Conservation (phyloP, 176 grass and related monocot species). For the Triticum aestivum region DNA sequence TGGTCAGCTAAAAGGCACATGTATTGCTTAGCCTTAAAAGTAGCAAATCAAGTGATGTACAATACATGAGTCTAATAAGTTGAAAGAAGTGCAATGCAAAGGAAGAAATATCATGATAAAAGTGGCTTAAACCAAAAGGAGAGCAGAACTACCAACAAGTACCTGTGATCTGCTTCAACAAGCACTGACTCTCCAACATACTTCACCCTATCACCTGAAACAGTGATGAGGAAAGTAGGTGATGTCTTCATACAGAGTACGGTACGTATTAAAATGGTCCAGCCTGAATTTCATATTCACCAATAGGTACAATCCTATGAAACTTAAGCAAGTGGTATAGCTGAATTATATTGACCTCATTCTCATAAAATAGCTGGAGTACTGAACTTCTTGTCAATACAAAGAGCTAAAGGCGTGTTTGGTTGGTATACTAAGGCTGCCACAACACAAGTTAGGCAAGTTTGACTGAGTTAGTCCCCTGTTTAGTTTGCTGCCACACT, state of each 20-base stretch:
- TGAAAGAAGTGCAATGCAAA: constrained; percentile 18
- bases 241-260: neutral
- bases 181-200: constrained; percentile 63
- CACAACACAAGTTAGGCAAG: too few relatives aligned
- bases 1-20: neutral
- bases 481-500: too few relatives aligned
- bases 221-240: constrained; percentile 15
- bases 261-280: neutral
- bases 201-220: constrained; percentile 88
- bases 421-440: too few relatives aligned
- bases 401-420: neutral
- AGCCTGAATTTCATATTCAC: constrained; percentile 29
- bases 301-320: constrained; percentile 10
- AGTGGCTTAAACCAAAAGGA: constrained; percentile 14
- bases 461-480: too few relatives aligned
- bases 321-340: neutral
- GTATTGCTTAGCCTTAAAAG: neutral
- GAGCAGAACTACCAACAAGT: constrained; percentile 6
- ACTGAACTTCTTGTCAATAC: neutral
- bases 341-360: neutral
- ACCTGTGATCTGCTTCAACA: constrained; percentile 71
- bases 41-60: constrained; percentile 2
- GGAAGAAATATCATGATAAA: constrained; percentile 6
- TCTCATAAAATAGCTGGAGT: constrained; percentile 1
- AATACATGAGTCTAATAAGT: neutral